A percentile compares a stretch with the other conserved stretches of the same genome.
phyloP scores from a whole-genome alignment of 257 asterid species.

The Echium plantagineum region DNA sequence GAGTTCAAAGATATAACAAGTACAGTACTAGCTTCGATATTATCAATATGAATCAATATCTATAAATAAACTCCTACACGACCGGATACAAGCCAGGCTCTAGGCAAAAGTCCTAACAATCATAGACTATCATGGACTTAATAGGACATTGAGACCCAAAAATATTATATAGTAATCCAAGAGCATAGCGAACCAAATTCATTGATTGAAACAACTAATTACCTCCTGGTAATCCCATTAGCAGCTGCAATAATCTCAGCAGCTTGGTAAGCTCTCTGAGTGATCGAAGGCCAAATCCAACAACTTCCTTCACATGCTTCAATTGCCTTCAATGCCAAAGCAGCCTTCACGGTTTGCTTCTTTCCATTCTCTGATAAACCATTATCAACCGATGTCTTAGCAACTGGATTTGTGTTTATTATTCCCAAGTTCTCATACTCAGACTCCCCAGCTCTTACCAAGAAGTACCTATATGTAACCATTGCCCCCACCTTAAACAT shows the following conservation, averaged over 20 bases:
- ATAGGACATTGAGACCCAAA: not conserved
- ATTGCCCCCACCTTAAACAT: not conserved
- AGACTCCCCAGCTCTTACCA: conserved; percentile 96
- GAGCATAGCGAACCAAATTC: not conserved
- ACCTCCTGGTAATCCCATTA: conserved; percentile 68
- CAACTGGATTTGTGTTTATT: conserved; percentile 92
- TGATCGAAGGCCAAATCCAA: conserved; percentile 98
- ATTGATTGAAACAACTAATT: not conserved
- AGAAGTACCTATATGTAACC: conserved; percentile 44
- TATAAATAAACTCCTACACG: too few relatives aligned
- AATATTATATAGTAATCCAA: not conserved
- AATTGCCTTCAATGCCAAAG: conserved; percentile 56
- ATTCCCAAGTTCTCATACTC: conserved; percentile 73
- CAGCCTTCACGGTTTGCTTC: conserved; percentile 68
- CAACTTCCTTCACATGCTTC: conserved; percentile 75
- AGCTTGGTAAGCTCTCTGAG: conserved; percentile 94
- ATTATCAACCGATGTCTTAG: conserved; percentile 77
- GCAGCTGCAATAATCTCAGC: conserved; percentile 92
- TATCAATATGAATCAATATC: too few relatives aligned
- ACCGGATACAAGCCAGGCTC: too few relatives aligned
- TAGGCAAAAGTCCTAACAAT: too few relatives aligned
- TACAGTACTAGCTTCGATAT: too few relatives aligned
- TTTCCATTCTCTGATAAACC: conserved; percentile 76
- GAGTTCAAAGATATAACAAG: too few relatives aligned
- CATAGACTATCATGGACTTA: not conserved